These are phyloP conservation scores for Penicillium paradoxum DNA, from an alignment of 495 filamentous ascomycete species.

Conservation along the genomic window DNA sequence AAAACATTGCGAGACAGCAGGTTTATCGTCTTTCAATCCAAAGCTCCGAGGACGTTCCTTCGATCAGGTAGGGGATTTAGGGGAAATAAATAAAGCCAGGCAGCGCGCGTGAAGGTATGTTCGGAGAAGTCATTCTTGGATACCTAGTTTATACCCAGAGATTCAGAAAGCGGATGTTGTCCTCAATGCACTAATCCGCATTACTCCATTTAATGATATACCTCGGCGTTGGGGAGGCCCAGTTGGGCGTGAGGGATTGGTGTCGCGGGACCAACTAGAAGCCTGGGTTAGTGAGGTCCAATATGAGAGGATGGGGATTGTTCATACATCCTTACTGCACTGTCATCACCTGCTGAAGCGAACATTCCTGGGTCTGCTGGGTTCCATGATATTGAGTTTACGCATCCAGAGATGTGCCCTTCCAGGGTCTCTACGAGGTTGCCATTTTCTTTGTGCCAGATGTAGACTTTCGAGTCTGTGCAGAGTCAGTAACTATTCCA, in stretches of 20 bases:
- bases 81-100: constrained; percentile 5
- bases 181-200: constrained; percentile 41
- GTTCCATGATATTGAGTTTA: constrained; percentile 93
- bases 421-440: constrained; percentile 67
- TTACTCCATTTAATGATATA: constrained; percentile 29
- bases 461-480: constrained; percentile 70
- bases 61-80: constrained; percentile 4
- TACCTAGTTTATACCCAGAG: background rate
- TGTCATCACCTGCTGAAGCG: constrained; percentile 87
- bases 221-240: constrained; percentile 23
- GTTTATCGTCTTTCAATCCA: constrained; percentile 24
- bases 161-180: constrained; percentile 34
- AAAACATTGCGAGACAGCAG: constrained; percentile 3
- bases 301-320: background rate
- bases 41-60: constrained; percentile 14
- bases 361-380: constrained; percentile 78
- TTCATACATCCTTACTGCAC: constrained; percentile 76
- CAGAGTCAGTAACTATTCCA: constrained; percentile 13
- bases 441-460: constrained; percentile 86
- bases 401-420: constrained; percentile 68
- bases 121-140: background rate
- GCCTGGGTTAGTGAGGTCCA: constrained; percentile 16
- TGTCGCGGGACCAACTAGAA: constrained; percentile 39
- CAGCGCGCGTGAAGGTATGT: background rate
- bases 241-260: constrained; percentile 20